Evolutionary conservation across 305 asterid genomes (phyloP).

Genomic region (Ajuga reptans): DNA sequence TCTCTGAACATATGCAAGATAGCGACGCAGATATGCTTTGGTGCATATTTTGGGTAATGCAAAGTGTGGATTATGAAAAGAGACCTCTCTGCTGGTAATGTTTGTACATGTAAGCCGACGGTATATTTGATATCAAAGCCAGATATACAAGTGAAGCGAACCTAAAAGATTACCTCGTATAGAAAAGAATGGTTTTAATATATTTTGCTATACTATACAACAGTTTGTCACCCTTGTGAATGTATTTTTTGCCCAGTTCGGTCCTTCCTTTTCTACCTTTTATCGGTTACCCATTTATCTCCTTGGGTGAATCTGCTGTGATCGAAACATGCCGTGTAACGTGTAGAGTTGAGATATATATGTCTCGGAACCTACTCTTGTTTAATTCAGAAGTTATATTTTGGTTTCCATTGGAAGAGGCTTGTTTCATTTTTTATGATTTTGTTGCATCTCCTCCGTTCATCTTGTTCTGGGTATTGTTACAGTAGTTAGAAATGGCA

Average conservation of each 20-base stretch:
- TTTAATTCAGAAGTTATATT: too few relatives aligned
- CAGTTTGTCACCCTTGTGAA: constrained; percentile 21
- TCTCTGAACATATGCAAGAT: constrained; percentile 15
- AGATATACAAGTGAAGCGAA: constrained; percentile 30
- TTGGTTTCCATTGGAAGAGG: too few relatives aligned
- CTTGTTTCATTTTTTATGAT: too few relatives aligned
- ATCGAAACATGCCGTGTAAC: too few relatives aligned
- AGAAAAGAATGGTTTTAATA: constrained; percentile 33
- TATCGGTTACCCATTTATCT: too few relatives aligned
- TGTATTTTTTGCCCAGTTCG: not conserved
- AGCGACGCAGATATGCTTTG: constrained; percentile 3
- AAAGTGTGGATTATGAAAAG: constrained; percentile 17
- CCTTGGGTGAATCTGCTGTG: too few relatives aligned
- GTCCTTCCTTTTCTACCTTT: too few relatives aligned
- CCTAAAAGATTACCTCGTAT: constrained; percentile 28
- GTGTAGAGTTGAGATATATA: too few relatives aligned
- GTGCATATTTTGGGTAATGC: constrained; percentile 27
- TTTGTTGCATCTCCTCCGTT: too few relatives aligned
- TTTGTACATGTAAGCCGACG: constrained; percentile 28
- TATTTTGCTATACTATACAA: constrained; percentile 30
- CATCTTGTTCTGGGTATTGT: too few relatives aligned
- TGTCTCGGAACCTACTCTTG: too few relatives aligned
- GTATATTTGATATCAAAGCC: constrained; percentile 37
- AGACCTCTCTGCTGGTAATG: constrained; percentile 28
- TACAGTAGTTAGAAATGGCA: too few relatives aligned